phyloP scores from a whole-genome alignment of 306 rosid species.

The Dryas drummondii region DNA sequence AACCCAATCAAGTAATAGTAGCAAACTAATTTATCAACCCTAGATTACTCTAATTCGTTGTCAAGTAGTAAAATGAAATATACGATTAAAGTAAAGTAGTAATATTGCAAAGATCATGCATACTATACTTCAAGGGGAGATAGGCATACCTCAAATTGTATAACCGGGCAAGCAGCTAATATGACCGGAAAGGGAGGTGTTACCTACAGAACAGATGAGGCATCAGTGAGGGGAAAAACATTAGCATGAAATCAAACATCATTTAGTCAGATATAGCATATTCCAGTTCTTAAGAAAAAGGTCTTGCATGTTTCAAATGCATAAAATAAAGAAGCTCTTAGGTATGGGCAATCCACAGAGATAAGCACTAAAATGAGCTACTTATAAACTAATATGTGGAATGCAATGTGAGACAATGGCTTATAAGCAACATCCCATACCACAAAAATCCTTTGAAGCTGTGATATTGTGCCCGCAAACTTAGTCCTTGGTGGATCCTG shows the following conservation, averaged over 20 bases:
- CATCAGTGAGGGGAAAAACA: neutral
- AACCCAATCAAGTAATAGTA: neutral
- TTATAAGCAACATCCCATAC: conserved; percentile 47
- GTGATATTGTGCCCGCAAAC: conserved; percentile 79
- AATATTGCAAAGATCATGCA: neutral
- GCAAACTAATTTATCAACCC: neutral
- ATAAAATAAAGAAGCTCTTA: neutral
- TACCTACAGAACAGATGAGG: conserved; percentile 64
- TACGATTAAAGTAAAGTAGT: neutral
- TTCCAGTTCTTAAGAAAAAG: neutral
- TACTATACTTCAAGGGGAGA: neutral
- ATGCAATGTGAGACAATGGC: conserved; percentile 12
- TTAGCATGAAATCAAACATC: neutral
- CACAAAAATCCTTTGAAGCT: conserved; percentile 88
- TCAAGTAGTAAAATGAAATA: neutral
- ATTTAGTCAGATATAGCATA: neutral
- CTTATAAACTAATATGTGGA: neutral
- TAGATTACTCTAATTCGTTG: neutral
- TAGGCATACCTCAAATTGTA: conserved; percentile 78
- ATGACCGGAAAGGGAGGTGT: conserved; percentile 81
- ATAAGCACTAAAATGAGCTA: neutral
- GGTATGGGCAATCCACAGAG: neutral
- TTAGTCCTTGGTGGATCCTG: conserved; percentile 56
- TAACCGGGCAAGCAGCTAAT: conserved; percentile 69
- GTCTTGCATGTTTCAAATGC: neutral